These are phyloP conservation scores for Colletotrichum zoysiae DNA, from an alignment of 2,329 filamentous ascomycete genomes.

Conservation along the genomic window DNA sequence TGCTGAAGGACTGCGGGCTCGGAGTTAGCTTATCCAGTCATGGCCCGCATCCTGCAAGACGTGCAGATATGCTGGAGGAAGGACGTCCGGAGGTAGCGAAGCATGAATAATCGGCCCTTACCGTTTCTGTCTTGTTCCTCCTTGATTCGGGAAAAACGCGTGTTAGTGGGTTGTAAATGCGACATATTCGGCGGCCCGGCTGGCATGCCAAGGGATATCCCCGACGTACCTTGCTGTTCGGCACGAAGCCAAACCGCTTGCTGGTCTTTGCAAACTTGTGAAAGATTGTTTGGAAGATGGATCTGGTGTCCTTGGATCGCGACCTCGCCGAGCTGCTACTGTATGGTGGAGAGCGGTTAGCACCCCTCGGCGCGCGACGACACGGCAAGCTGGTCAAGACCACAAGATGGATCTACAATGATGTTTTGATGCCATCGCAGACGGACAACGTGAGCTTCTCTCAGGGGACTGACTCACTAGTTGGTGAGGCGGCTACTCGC, in stretches of 20 bases:
- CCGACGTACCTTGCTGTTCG: slow-evolving; percentile 33
- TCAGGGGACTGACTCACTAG: slow-evolving; percentile 12
- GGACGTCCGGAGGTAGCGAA: too few relatives aligned
- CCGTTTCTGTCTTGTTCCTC: slow-evolving; percentile 49
- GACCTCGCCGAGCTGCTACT: slow-evolving; percentile 16
- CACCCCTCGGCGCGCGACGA: not conserved
- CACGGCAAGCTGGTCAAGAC: not conserved
- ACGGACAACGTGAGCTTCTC: not conserved
- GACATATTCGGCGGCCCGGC: not conserved
- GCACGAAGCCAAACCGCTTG: slow-evolving; percentile 37
- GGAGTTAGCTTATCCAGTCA: slow-evolving; percentile 11
- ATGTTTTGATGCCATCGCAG: not conserved
- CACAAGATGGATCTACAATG: too few relatives aligned
- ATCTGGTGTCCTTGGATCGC: slow-evolving; percentile 16
- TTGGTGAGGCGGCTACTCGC: slow-evolving; percentile 9
- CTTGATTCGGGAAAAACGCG: slow-evolving; percentile 37
- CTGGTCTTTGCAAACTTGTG: slow-evolving; percentile 30
- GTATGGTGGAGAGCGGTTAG: not conserved
- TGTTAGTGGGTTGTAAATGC: slow-evolving; percentile 5
- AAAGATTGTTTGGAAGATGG: slow-evolving; percentile 37
- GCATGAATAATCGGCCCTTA: slow-evolving; percentile 32
- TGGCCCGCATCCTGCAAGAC: not conserved
- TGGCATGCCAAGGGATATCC: too few relatives aligned
- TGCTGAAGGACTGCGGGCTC: slow-evolving; percentile 46
- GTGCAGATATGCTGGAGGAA: not conserved